A percentile compares a stretch with the other conserved stretches of the same genome.
These are phyloP conservation scores for Lactarius evosmus DNA, from an alignment of 768 basidiomycete genomes.

Conservation along the genomic window DNA sequence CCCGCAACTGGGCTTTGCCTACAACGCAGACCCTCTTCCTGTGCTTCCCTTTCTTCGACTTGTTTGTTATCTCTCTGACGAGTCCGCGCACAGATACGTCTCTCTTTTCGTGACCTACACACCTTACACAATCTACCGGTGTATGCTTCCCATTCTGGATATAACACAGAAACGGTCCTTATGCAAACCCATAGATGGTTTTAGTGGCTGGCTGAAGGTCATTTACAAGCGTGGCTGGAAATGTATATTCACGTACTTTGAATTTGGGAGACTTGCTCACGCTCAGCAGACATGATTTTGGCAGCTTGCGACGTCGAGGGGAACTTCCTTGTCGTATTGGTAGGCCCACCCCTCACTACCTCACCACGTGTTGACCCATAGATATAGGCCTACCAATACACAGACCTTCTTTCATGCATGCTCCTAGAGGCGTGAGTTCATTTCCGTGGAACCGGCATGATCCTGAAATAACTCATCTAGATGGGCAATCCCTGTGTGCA, in stretches of 20 bases:
- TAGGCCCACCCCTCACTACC: conserved; percentile 28
- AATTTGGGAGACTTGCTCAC: not conserved
- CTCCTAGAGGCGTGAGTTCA: conserved; percentile 72
- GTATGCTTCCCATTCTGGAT: conserved; percentile 42
- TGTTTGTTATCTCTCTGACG: not conserved
- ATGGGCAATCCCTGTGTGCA: conserved; percentile 87
- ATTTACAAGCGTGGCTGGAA: conserved; percentile 79
- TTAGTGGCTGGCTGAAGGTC: conserved; percentile 80
- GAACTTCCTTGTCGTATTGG: conserved; percentile 82
- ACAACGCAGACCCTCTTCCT: conserved; percentile 83
- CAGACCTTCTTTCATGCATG: conserved; percentile 85
- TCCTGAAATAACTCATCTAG: conserved; percentile 37
- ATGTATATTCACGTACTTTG: conserved; percentile 47
- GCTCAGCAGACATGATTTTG: conserved; percentile 63
- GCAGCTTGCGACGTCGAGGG: conserved; percentile 84
- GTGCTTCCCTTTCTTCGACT: conserved; percentile 45
- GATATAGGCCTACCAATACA: conserved; percentile 74
- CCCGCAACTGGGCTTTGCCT: conserved; percentile 65
- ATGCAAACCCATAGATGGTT: conserved; percentile 52
- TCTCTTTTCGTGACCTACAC: conserved; percentile 73
- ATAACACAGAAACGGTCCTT: not conserved
- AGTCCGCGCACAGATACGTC: conserved; percentile 56
- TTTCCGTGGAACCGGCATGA: not conserved
- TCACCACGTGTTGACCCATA: conserved; percentile 5
- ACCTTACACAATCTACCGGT: conserved; percentile 86